phyloP scores from a whole-genome alignment of 352 stramenopile species.

The Nothophytophthora sp. region DNA sequence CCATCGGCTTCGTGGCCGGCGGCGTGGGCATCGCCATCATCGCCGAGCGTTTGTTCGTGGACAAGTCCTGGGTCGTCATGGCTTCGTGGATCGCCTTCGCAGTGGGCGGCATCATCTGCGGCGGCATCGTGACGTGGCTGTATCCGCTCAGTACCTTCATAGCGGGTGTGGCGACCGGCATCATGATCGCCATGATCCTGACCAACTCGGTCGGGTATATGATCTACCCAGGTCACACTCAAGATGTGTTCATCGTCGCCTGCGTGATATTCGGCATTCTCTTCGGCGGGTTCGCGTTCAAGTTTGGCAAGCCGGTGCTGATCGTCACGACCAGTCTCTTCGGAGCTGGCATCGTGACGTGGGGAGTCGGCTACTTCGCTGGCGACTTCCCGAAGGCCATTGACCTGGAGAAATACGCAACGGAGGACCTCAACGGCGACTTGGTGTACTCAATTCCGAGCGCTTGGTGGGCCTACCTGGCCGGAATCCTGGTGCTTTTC shows the following conservation, averaged over 20 bases:
- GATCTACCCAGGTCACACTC: conserved; percentile 42
- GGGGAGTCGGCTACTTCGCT: conserved; percentile 53
- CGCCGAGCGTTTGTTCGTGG: conserved; percentile 29
- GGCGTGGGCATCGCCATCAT: conserved; percentile 34
- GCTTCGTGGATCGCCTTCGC: conserved; percentile 55
- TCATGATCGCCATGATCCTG: conserved; percentile 41
- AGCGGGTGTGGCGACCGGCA: conserved; percentile 37
- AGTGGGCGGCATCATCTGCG: conserved; percentile 40
- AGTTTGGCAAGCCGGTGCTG: conserved; percentile 45
- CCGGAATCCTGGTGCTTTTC: conserved; percentile 42
- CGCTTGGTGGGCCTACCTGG: conserved; percentile 50
- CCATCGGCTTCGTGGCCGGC: conserved; percentile 41
- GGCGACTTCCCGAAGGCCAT: conserved; percentile 40
- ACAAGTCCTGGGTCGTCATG: conserved; percentile 39
- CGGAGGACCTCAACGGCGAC: conserved; percentile 20
- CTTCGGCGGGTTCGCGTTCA: conserved; percentile 31
- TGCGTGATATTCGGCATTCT: conserved; percentile 33
- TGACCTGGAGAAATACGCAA: conserved; percentile 34
- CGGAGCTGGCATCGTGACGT: conserved; percentile 35
- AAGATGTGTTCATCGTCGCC: conserved; percentile 34
- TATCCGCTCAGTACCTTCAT: conserved; percentile 51
- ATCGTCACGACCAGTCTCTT: conserved; percentile 45
- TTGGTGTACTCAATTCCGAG: conserved; percentile 39
- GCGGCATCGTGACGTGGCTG: conserved; percentile 31
- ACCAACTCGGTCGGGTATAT: conserved; percentile 43